Evolutionary conservation across 169 alveolate species (phyloP).

Genomic region (Babesia divergens): DNA sequence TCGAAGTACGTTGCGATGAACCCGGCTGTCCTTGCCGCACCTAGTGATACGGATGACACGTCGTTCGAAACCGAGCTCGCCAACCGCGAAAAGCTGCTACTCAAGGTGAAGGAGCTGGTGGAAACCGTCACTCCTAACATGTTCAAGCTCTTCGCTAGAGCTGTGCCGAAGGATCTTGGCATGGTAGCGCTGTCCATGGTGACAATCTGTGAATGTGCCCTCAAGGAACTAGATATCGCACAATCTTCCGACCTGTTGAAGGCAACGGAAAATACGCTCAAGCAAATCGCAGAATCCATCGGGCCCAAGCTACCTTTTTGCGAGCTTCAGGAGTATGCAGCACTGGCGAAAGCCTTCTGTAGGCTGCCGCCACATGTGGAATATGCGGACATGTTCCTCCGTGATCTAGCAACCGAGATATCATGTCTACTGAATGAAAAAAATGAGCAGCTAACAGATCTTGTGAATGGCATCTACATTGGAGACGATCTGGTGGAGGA

Average conservation of each 20-base stretch:
- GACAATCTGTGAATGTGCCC: conserved; percentile 23
- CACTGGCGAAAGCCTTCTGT: conserved; percentile 42
- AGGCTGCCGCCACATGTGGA: conserved; percentile 19
- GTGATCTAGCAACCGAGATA: conserved; percentile 40
- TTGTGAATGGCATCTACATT: conserved; percentile 1
- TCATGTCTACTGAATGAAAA: conserved; percentile 46
- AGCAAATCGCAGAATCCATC: conserved; percentile 8
- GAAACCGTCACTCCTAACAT: conserved; percentile 1
- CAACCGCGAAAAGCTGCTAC: conserved; percentile 8
- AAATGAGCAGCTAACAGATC: conserved; percentile 26
- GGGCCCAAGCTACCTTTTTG: conserved; percentile 49
- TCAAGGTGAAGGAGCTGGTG: conserved; percentile 26
- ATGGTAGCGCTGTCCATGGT: conserved; percentile 60
- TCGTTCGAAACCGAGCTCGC: conserved; percentile 11
- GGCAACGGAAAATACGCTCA: conserved; percentile 7
- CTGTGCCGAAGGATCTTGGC: conserved; percentile 60
- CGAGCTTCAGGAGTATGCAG: conserved; percentile 53
- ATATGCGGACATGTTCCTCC: conserved; percentile 25
- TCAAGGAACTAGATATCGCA: conserved; percentile 10
- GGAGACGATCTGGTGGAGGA: conserved; percentile 46
- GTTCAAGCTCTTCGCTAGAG: conserved; percentile 17
- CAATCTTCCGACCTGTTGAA: background rate
- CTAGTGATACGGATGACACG: background rate
- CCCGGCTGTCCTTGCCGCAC: background rate
- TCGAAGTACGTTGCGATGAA: conserved; percentile 38